A percentile compares a stretch with the other conserved stretches of the same genome.
phyloP scores from a whole-genome alignment of 495 filamentous ascomycete species.

The Letharia columbiana region DNA sequence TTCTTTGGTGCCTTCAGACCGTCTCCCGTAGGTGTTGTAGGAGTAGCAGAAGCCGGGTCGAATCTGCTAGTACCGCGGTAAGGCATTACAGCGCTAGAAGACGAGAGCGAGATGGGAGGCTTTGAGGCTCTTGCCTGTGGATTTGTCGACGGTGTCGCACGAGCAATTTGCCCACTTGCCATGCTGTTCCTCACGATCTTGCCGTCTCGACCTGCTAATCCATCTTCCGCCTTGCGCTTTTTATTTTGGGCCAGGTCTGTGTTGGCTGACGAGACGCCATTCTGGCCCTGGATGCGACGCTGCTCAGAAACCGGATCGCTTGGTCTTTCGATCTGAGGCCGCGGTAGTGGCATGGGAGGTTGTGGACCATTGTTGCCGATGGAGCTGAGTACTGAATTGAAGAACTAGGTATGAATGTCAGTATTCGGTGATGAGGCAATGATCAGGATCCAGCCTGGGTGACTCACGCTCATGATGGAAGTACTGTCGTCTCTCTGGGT shows the following conservation, averaged over 20 bases:
- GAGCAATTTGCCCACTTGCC: slow-evolving; percentile 8
- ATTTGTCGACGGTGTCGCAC: slow-evolving; percentile 14
- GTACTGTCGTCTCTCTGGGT: slow-evolving; percentile 24
- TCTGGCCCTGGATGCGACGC: slow-evolving; percentile 12
- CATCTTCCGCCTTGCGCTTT: slow-evolving; percentile 31
- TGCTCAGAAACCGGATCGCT: slow-evolving; percentile 22
- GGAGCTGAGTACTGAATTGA: slow-evolving; percentile 50
- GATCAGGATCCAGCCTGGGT: slow-evolving; percentile 2
- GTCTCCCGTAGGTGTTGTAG: slow-evolving; percentile 4
- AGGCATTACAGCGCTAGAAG: slow-evolving; percentile 27
- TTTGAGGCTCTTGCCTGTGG: slow-evolving; percentile 25
- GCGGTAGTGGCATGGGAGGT: slow-evolving; percentile 29
- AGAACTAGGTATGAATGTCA: slow-evolving; percentile 34
- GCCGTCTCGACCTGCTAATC: slow-evolving; percentile 9
- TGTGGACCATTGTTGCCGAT: slow-evolving; percentile 40
- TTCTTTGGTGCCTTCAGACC: slow-evolving; percentile 39
- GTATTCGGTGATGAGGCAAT: background rate
- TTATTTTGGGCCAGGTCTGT: background rate
- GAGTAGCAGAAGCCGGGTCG: slow-evolving; percentile 21
- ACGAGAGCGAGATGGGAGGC: slow-evolving; percentile 9
- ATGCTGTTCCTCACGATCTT: slow-evolving; percentile 15
- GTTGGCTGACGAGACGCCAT: slow-evolving; percentile 31
- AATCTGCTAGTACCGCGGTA: slow-evolving; percentile 33
- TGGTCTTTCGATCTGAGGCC: slow-evolving; percentile 29
- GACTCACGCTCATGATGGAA: slow-evolving; percentile 43